phyloP scores from a whole-genome alignment of 148 eudicot genomes.

The Dianthus caryophyllus region DNA sequence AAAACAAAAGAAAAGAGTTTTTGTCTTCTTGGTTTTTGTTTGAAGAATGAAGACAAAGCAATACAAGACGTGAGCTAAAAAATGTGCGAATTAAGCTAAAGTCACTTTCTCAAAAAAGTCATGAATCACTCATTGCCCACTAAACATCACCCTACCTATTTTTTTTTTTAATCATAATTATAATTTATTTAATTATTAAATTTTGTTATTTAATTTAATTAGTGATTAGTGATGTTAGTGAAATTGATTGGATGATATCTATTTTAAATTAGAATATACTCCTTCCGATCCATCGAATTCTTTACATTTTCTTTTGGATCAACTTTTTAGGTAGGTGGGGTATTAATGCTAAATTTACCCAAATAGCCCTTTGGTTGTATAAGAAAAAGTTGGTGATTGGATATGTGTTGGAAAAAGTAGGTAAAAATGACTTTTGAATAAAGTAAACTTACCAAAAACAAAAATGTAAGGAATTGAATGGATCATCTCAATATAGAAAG shows the following conservation, averaged over 20 bases:
- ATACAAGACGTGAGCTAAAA: slow-evolving; percentile 22
- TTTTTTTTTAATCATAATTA: background rate
- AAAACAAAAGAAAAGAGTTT: slow-evolving; percentile 6
- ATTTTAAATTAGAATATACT: too few species aligned
- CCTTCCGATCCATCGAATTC: too few species aligned
- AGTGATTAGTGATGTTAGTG: background rate
- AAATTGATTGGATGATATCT: background rate
- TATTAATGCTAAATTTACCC: too few species aligned
- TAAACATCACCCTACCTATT: background rate
- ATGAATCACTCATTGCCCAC: background rate
- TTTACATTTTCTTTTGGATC: too few species aligned
- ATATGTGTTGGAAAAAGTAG: too few species aligned
- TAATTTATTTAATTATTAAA: background rate
- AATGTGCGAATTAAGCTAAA: slow-evolving; percentile 11
- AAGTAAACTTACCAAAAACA: too few species aligned
- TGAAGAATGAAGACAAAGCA: slow-evolving; percentile 20
- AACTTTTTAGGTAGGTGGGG: too few species aligned
- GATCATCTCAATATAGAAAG: too few species aligned
- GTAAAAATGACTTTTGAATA: too few species aligned
- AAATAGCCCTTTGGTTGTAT: too few species aligned
- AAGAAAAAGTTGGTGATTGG: too few species aligned
- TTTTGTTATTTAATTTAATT: background rate
- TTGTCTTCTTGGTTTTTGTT: slow-evolving; percentile 15
- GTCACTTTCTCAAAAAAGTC: slow-evolving; percentile 12
- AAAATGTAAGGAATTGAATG: too few species aligned